These are phyloP conservation scores for Cucumis cinereus DNA, from an alignment of 306 rosid species.

Conservation along the genomic window DNA sequence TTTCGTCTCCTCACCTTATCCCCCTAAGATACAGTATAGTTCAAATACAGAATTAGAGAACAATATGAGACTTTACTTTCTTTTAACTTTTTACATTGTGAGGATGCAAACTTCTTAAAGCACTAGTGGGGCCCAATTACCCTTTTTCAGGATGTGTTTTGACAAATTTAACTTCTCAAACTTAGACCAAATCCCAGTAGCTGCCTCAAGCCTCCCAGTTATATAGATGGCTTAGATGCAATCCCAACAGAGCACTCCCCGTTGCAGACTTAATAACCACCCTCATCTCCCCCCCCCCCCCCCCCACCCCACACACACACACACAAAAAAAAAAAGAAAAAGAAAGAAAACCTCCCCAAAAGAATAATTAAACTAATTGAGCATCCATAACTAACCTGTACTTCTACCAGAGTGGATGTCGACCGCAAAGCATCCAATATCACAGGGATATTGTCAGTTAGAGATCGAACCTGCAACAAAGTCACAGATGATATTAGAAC, in stretches of 20 bases:
- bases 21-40: constrained; percentile 27
- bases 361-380: not conserved
- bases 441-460: constrained; percentile 60
- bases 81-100: not conserved
- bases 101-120: not conserved
- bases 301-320: not conserved
- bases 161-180: not conserved
- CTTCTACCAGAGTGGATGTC: constrained; percentile 42
- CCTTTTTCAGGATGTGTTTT: not conserved
- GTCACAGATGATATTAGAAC: not conserved
- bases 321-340: not conserved
- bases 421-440: constrained; percentile 47
- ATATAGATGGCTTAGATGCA: not conserved
- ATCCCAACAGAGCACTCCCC: not conserved
- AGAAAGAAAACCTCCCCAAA: not conserved
- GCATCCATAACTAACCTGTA: constrained; percentile 38
- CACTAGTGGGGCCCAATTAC: not conserved
- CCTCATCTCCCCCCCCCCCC: not conserved
- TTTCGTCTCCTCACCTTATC: constrained; percentile 62
- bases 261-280: not conserved
- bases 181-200: not conserved
- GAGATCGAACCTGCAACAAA: constrained; percentile 35
- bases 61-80: not conserved
- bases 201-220: not conserved
- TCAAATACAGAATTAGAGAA: not conserved